Evolutionary conservation across 2,329 filamentous ascomycete genomes (phyloP), one percentile per base, ranked within the genome.

Genomic region (Magnaporthiopsis incrustans): DNA sequence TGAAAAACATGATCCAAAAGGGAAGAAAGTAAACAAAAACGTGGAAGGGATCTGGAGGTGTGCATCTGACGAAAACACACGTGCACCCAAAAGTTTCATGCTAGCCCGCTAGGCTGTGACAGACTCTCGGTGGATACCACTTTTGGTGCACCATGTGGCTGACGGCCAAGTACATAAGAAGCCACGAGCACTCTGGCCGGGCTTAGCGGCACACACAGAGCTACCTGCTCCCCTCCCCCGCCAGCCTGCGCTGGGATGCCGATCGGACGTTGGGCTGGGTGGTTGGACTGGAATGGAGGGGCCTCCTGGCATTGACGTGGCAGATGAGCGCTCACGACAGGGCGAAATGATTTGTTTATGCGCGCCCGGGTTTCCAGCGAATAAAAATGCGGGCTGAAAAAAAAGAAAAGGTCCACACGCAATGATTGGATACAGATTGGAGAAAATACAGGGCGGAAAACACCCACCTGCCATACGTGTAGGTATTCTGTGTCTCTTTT

Each of bases 221-320:
- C 22, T 11, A n/a, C n/a, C n/a, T n/a, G n/a, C 44, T 35, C 44
- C 44, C 44, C 44, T 53, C 44, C 44, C 44, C 44, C 44, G 22
- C 44, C 18, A n/a, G 44, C 22, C 44, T 53, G 33, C 11, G 33
- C n/a, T 53, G 44, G 22, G 44, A 22, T 53, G 44, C 44, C 22
- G 44, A 25, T 53, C 44, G 44, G 44, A 53, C 44, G 44, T 53
- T 53, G 44, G 44, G 44, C 18, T 53, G 30, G 30, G 30, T 30
- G 44, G 44, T 53, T 53, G 44, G 44, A 18, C 11, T 30, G 38
- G 44, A 53, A 53, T 53, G 44, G 44, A 22, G 4, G 18, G 22
- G 44, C 6, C 15, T 7, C 22, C 32, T 32, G 58, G 61, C 61
- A 63, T 63, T 63, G 56, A 63, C 56, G 56, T 57, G 25, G 56